These are phyloP conservation scores for Isabelozyma rhagii DNA, from an alignment of 805 yeast species.

Conservation along the genomic window DNA sequence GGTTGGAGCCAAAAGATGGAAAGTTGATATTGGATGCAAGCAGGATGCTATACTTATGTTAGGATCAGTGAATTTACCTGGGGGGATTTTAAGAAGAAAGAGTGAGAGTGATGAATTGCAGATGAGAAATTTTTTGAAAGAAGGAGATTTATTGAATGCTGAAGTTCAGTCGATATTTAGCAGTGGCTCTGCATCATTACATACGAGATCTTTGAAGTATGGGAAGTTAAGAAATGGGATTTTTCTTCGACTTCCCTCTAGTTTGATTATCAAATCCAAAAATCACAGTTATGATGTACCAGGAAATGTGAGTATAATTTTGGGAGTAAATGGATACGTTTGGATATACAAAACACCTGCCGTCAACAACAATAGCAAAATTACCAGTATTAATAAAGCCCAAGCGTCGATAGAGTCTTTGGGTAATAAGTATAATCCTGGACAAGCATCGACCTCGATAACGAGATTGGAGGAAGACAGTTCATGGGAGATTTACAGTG, in stretches of 20 bases:
- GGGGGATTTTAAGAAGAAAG: constrained; percentile 92
- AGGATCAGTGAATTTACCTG: constrained; percentile 95
- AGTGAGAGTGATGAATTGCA: constrained; percentile 94
- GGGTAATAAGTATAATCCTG: constrained; percentile 45
- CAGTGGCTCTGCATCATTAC: constrained; percentile 91
- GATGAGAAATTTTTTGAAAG: constrained; percentile 91
- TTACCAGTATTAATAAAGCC: constrained; percentile 22
- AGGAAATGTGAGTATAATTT: constrained; percentile 84
- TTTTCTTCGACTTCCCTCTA: constrained; percentile 76
- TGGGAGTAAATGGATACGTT: constrained; percentile 93
- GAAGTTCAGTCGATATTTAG: constrained; percentile 88
- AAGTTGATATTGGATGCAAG: constrained; percentile 92
- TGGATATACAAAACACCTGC: constrained; percentile 77
- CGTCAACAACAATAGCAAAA: constrained; percentile 10
- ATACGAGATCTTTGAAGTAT: constrained; percentile 91
- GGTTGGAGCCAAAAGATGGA: constrained; percentile 93
- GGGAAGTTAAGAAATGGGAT: constrained; percentile 94
- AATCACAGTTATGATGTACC: constrained; percentile 88
- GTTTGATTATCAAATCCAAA: constrained; percentile 78
- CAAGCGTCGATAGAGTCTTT: constrained; percentile 38
- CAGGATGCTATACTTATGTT: constrained; percentile 90
- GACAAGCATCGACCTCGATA: constrained; percentile 62
- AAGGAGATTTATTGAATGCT: constrained; percentile 92
- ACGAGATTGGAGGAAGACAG: constrained; percentile 90
- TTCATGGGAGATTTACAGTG: constrained; percentile 93